These are phyloP conservation scores for Ilex paraguariensis DNA, from an alignment of 305 asterid genomes.

Conservation along the genomic window DNA sequence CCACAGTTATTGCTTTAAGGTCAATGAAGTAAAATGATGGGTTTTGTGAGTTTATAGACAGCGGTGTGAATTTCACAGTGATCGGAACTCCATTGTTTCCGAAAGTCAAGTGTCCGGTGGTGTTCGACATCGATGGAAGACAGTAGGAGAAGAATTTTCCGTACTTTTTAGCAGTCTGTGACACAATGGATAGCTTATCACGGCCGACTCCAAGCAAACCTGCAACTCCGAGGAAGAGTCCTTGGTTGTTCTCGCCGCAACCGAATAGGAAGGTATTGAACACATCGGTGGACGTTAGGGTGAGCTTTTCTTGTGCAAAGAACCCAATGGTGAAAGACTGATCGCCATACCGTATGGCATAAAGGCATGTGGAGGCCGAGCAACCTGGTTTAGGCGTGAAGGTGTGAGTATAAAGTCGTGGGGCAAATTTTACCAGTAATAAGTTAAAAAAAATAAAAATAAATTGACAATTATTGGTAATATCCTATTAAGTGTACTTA, in stretches of 20 bases:
- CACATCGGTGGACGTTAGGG: conserved; percentile 27
- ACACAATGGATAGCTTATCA: conserved; percentile 40
- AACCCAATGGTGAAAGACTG: conserved; percentile 37
- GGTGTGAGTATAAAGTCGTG: no score
- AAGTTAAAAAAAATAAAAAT: no score
- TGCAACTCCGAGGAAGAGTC: conserved; percentile 43
- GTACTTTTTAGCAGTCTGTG: conserved; percentile 37
- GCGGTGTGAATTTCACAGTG: conserved; percentile 40
- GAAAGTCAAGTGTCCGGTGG: neutral
- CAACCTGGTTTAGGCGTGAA: conserved; percentile 16
- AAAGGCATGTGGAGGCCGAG: conserved; percentile 30
- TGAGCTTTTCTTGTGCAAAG: conserved; percentile 37
- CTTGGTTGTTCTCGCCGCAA: conserved; percentile 48
- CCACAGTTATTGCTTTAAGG: conserved; percentile 25
- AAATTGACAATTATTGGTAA: no score
- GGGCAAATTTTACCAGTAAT: no score
- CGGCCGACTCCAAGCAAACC: conserved; percentile 51
- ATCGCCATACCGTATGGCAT: conserved; percentile 44
- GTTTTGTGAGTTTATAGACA: conserved; percentile 36
- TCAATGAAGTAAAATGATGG: conserved; percentile 39
- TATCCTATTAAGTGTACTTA: no score
- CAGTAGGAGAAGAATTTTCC: conserved; percentile 50
- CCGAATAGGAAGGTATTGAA: conserved; percentile 39
- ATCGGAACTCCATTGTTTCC: neutral
- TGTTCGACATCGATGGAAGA: conserved; percentile 32